Base-by-base conservation (phyloP, 2,329 filamentous ascomycete species). In the Emmonsia crescens region DNA sequence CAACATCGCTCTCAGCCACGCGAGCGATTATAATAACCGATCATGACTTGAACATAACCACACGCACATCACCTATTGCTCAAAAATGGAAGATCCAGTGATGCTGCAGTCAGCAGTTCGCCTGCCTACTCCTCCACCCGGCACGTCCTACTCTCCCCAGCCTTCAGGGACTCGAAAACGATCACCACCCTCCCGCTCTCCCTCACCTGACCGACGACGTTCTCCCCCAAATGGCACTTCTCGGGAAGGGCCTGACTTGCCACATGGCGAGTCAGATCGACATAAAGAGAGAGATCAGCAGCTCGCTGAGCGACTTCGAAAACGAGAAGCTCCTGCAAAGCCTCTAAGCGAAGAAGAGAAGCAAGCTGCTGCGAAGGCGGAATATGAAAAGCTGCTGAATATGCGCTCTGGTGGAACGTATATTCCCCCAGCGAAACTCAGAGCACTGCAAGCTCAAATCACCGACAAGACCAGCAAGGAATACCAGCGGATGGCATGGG, bases 401-500 rank as follows among this genome's bases (percentile, higher is more conserved):
- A 93, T 96, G 85, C 89, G 94, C 67, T 96, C 91, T 56, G 94
- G 94, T 66, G 94, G 94, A 68, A 96, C 91, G 29, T 99, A 99
- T 73, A 96, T 99, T 64, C 94, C 94, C 24, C 94, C 94, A 0
- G 93, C 93, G 59, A 84, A 91, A 68, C 80, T 99, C 71, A 86
- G 91, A 68, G 93, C 93, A 46, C 83, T 99, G 64, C 94, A 99
- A 78, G 90, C 92, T 60, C 91, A 96, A 76, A 96, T 99, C 75
- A 96, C 91, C 64, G 94, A 99, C 78, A 96, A 96, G 80, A 87
- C 84, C 60, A 95, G 88, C 76, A 95, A 96, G 76, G 94, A 97
- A 77, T 97, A 96, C 73, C 94, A 97, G 82, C 89, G 94, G 69
- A 96, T 99, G 90, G 91, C 92, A 9, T 99, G 94, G 94, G 94